Evolutionary conservation across 306 rosid species (phyloP).

Genomic region (Glycine soja): DNA sequence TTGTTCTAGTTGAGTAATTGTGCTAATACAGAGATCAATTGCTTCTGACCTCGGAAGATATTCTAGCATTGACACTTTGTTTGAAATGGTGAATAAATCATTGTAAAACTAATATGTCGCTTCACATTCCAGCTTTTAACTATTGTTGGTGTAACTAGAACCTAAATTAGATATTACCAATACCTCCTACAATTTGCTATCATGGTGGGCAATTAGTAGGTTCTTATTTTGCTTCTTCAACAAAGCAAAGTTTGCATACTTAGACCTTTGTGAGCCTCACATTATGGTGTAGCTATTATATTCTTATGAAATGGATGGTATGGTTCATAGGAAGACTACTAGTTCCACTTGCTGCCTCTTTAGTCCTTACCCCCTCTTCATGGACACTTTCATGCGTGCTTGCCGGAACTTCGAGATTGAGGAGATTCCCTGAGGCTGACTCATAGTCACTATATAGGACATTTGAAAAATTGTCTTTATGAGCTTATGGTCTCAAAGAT

Average conservation of each 20-base stretch:
- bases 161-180: constrained; percentile 6
- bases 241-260: constrained; percentile 33
- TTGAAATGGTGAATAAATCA: constrained; percentile 18
- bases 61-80: constrained; percentile 19
- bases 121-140: not conserved
- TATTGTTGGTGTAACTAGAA: not conserved
- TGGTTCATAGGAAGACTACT: constrained; percentile 11
- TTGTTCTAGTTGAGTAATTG: constrained; percentile 19
- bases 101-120: not conserved
- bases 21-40: not conserved
- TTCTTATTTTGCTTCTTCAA: not conserved
- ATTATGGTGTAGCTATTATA: constrained; percentile 23
- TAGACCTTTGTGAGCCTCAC: not conserved
- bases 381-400: constrained; percentile 24
- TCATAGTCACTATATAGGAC: constrained; percentile 4
- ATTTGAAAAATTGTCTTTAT: not conserved
- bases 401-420: constrained; percentile 6
- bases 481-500: not conserved
- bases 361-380: constrained; percentile 27
- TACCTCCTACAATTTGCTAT: not conserved
- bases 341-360: constrained; percentile 2
- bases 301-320: constrained; percentile 16
- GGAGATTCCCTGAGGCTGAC: constrained; percentile 25
- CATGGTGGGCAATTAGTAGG: not conserved
- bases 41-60: constrained; percentile 32